These are phyloP conservation scores for Penicillium malachiteum DNA, from an alignment of 495 filamentous ascomycete genomes.

Conservation along the genomic window DNA sequence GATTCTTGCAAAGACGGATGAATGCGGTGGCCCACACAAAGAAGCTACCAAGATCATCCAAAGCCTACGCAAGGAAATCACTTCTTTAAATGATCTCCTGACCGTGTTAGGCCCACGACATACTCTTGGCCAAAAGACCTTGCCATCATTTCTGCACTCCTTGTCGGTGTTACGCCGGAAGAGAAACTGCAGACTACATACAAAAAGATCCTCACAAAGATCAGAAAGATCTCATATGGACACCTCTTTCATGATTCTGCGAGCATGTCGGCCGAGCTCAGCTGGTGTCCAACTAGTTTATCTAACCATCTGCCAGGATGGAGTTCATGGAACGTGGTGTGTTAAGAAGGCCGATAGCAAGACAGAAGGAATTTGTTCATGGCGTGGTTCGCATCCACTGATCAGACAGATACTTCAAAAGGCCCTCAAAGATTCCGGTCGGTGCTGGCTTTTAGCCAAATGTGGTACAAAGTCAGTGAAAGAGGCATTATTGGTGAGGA, in stretches of 20 bases:
- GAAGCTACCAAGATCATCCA: constrained; percentile 13
- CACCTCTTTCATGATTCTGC: background rate
- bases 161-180: constrained; percentile 1
- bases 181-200: background rate
- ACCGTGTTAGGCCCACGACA: constrained; percentile 15
- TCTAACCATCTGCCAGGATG: background rate
- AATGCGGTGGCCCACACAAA: constrained; percentile 3
- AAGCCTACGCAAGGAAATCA: constrained; percentile 11
- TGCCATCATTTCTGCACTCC: constrained; percentile 22
- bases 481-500: background rate
- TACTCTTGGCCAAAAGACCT: constrained; percentile 25
- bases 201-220: background rate
- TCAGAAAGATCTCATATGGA: background rate
- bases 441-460: background rate
- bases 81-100: constrained; percentile 18
- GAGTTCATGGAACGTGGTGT: too few species aligned
- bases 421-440: background rate
- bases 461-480: background rate
- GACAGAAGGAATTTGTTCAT: background rate
- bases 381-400: background rate
- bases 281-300: background rate
- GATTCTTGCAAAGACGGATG: constrained; percentile 15
- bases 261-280: background rate
- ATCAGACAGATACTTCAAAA: background rate
- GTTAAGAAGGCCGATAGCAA: too few species aligned